Percentiles rank a stretch among this genome's conserved stretches.
These are phyloP conservation scores for Balansia obtecta DNA, from an alignment of 2,329 filamentous ascomycete genomes.

Conservation along the genomic window DNA sequence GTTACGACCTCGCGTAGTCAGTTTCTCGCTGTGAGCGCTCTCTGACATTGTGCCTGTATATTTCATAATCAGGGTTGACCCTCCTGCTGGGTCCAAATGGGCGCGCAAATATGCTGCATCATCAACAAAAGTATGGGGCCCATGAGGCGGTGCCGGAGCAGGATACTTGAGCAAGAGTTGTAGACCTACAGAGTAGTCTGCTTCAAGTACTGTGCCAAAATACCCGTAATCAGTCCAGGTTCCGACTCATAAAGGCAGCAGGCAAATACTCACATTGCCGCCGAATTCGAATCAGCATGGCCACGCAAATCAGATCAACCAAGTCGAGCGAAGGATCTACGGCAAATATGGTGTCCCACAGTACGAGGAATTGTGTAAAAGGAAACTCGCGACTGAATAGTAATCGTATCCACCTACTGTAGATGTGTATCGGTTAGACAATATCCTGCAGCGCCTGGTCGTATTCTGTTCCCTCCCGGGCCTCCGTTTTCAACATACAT, in stretches of 20 bases:
- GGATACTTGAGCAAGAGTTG: constrained; percentile 78
- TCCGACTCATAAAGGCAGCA: background rate
- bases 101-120: constrained; percentile 68
- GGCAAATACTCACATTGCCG: constrained; percentile 59
- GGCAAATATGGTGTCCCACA: constrained; percentile 90
- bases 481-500: constrained; percentile 45
- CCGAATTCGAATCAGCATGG: constrained; percentile 84
- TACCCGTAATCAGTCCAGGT: constrained; percentile 12
- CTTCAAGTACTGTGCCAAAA: constrained; percentile 52
- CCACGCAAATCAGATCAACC: constrained; percentile 81
- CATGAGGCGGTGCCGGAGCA: constrained; percentile 45
- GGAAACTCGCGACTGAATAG: constrained; percentile 89
- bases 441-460: background rate
- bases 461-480: background rate
- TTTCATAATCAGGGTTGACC: constrained; percentile 53
- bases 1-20: constrained; percentile 19
- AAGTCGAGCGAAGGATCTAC: constrained; percentile 70
- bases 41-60: constrained; percentile 49
- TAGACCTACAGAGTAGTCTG: constrained; percentile 78
- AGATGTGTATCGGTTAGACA: background rate
- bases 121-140: constrained; percentile 68
- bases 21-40: background rate
- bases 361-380: constrained; percentile 66
- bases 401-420: constrained; percentile 81
- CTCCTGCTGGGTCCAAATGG: constrained; percentile 50